Evolutionary conservation across 495 filamentous ascomycete genomes (phyloP).

Genomic region (Ramalina peruviana): DNA sequence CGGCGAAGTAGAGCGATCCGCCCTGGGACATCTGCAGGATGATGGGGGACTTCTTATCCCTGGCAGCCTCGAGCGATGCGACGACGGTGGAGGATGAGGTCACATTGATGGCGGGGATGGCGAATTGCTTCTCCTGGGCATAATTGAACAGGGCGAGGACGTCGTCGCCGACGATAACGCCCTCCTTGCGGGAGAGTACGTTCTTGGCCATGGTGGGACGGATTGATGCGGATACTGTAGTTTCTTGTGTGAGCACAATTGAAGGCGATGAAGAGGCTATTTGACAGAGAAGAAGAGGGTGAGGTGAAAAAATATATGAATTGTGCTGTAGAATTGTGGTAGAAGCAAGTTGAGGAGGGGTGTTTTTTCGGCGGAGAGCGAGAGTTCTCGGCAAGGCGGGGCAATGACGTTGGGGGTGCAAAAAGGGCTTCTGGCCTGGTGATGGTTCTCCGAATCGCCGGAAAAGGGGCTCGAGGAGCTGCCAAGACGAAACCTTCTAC

Average conservation of each 20-base stretch:
- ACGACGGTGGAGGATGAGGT: slow-evolving; percentile 86
- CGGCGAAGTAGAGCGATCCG: slow-evolving; percentile 86
- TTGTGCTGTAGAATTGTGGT: not conserved
- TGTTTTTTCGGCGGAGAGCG: not conserved
- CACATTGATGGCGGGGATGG: slow-evolving; percentile 89
- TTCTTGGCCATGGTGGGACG: not conserved
- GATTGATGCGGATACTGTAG: too few relatives aligned
- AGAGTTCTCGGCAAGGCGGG: not conserved
- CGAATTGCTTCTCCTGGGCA: slow-evolving; percentile 69
- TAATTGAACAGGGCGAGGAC: slow-evolving; percentile 53
- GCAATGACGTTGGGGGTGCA: not conserved
- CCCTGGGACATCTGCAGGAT: slow-evolving; percentile 94
- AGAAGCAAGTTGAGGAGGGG: not conserved
- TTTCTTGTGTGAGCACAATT: too few relatives aligned
- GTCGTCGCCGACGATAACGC: slow-evolving; percentile 81
- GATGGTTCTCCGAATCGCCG: not conserved
- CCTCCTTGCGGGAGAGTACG: slow-evolving; percentile 55
- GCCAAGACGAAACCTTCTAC: too few relatives aligned
- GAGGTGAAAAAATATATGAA: not conserved
- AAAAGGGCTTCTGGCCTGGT: not conserved
- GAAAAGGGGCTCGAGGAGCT: not conserved
- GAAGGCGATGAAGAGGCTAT: too few relatives aligned
- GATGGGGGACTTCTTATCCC: slow-evolving; percentile 75
- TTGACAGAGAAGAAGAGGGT: not conserved
- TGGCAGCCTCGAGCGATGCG: slow-evolving; percentile 80